A percentile compares a stretch with the other conserved stretches of the same genome.
phyloP scores from a whole-genome alignment of 257 asterid genomes.

The Avicennia marina region DNA sequence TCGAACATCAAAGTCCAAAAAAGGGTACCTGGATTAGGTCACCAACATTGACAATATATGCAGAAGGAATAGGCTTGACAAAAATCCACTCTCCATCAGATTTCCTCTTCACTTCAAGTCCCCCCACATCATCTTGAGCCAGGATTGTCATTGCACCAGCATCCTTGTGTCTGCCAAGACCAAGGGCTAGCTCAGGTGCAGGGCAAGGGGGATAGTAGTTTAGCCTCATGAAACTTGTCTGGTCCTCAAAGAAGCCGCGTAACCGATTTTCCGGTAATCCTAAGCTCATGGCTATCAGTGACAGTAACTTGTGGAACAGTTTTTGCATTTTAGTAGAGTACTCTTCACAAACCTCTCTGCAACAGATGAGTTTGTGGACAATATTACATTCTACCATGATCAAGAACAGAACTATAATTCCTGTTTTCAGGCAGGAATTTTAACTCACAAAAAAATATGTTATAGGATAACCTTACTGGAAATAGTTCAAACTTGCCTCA shows the following conservation, averaged over 20 bases:
- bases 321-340: conserved; percentile 34
- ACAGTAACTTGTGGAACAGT: conserved; percentile 35
- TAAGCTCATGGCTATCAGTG: conserved; percentile 40
- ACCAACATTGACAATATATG: conserved; percentile 50
- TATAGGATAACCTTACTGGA: too few relatives aligned
- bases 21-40: conserved; percentile 57
- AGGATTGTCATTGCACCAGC: conserved; percentile 40
- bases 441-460: too few relatives aligned
- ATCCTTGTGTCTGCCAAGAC: conserved; percentile 51
- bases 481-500: conserved; percentile 28
- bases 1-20: too few relatives aligned
- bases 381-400: too few relatives aligned
- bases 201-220: conserved; percentile 57
- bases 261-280: conserved; percentile 33
- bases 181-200: conserved; percentile 48
- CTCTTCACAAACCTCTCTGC: conserved; percentile 45
- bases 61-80: conserved; percentile 49
- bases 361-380: background rate
- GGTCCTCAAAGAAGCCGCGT: conserved; percentile 32
- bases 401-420: too few relatives aligned
- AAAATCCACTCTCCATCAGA: conserved; percentile 51
- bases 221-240: conserved; percentile 36
- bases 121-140: conserved; percentile 53
- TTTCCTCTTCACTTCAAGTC: conserved; percentile 51
- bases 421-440: too few relatives aligned